Evolutionary conservation across 2,329 filamentous ascomycete species (phyloP), one percentile per base, ranked within the genome.

Genomic region (Pseudogymnoascus sp.): DNA sequence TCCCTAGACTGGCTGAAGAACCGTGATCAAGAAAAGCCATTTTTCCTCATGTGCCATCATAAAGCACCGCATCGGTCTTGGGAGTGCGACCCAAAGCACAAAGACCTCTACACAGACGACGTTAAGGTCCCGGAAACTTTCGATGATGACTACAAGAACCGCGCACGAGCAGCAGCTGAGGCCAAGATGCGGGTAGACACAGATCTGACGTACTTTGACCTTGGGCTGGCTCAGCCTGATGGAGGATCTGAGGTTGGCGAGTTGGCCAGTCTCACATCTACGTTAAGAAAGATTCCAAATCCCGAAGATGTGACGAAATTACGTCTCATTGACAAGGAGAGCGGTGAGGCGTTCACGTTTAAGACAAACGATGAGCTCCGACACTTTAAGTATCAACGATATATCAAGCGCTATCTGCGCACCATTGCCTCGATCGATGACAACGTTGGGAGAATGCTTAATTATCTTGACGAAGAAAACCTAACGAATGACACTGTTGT

Each of bases 11-110:
- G 72, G 66, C 74, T 81, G 16, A 66, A 70, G 35, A 69, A 74
- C 18, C 70, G 72, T 6, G 70, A 72, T 39, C 64, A 62, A 4
- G 41, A 61, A 1, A 71, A 71, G 61, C 79, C 79, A 0, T 82
- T 82, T 68, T 82, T 81, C 65, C 65, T 81, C 43, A 82, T 83
- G 80, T 82, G 79, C 66, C 80, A 82, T 64, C 80, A 83, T 67
- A 83, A 83, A 64, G 80, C 80, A 0, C 80, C 80, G 0, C 80
- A 83, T 64, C 73, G 79, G 3, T 75, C 73, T 12, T 82, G 80
- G 80, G 79, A 82, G 64, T 80, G 72, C 60, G 71, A 82, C 62
- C 65, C 72, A 5, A 78, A 78, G 63, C 78, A 83, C 68, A 78
- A 77, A 61, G 38, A 75, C 47, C 68, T 82, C 2, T 83, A 82